Evolutionary conservation across 768 basidiomycete genomes (phyloP).

Genomic region (Pleurotus pulmonarius): DNA sequence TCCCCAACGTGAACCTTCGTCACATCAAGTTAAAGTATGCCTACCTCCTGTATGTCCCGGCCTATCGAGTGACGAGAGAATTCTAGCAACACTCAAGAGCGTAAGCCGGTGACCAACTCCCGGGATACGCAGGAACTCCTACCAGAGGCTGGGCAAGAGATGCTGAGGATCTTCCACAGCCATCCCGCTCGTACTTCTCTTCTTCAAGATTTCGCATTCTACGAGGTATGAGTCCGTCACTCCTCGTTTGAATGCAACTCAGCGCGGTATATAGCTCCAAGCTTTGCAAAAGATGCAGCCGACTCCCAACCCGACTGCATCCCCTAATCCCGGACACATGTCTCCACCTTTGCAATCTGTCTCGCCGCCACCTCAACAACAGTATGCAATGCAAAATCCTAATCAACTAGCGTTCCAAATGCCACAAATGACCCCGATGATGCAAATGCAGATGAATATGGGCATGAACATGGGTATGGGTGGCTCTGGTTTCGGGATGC

Average conservation of each 20-base stretch:
- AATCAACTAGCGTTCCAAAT: conserved; percentile 55
- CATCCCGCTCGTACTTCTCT: conserved; percentile 92
- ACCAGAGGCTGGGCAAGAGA: conserved; percentile 94
- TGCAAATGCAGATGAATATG: conserved; percentile 54
- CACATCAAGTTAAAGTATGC: conserved; percentile 85
- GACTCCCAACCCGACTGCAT: conserved; percentile 22
- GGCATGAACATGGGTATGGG: conserved; percentile 50
- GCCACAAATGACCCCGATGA: conserved; percentile 58
- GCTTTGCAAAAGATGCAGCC: conserved; percentile 73
- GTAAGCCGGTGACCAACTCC: conserved; percentile 97
- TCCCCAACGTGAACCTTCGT: conserved; percentile 83
- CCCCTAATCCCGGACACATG: conserved; percentile 28
- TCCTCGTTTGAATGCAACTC: not conserved
- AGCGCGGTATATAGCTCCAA: conserved; percentile 54
- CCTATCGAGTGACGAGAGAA: conserved; percentile 13
- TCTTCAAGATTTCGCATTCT: conserved; percentile 90
- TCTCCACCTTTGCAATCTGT: conserved; percentile 36
- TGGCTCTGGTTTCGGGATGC: conserved; percentile 46
- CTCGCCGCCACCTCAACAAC: conserved; percentile 35
- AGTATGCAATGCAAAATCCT: conserved; percentile 44
- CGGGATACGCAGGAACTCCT: conserved; percentile 96
- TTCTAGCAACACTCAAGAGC: conserved; percentile 89
- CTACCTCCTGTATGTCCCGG: conserved; percentile 1
- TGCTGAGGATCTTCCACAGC: conserved; percentile 91
- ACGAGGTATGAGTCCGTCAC: conserved; percentile 55